A percentile compares a stretch with the other conserved stretches of the same genome.
Conservation (phyloP, 352 stramenopile genomes). For the Globisporangium emineosum region DNA sequence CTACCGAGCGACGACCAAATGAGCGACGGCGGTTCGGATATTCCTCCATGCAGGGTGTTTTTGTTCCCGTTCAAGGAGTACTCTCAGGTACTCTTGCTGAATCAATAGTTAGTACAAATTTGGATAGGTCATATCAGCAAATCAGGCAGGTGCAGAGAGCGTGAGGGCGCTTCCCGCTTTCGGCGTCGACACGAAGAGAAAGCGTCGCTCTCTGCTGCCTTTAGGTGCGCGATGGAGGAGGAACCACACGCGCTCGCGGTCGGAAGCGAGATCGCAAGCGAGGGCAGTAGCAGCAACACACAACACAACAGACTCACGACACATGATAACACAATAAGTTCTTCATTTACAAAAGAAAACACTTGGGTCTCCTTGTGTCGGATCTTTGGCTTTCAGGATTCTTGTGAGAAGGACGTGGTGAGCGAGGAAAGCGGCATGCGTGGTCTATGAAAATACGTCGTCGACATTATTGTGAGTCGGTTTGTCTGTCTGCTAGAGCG, state of each 20-base stretch:
- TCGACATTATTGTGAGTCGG: neutral
- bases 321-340: neutral
- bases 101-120: constrained; percentile 63
- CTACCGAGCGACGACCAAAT: neutral
- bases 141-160: constrained; percentile 38
- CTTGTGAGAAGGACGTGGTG: neutral
- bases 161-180: constrained; percentile 40
- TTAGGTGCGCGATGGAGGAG: constrained; percentile 73
- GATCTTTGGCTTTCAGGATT: neutral
- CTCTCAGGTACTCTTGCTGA: constrained; percentile 86
- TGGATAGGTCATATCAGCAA: constrained; percentile 69
- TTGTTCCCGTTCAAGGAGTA: constrained; percentile 86
- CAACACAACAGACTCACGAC: neutral
- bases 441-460: neutral
- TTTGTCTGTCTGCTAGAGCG: constrained; percentile 26
- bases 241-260: neutral
- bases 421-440: neutral
- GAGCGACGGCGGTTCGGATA: constrained; percentile 10
- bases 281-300: neutral
- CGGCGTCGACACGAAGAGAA: constrained; percentile 18
- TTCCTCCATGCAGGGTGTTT: constrained; percentile 56
- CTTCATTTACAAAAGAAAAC: constrained; percentile 1
- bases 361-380: neutral
- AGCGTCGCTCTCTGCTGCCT: constrained; percentile 47
- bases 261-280: constrained; percentile 4